A percentile compares a stretch with the other conserved stretches of the same genome.
phyloP scores from a whole-genome alignment of 805 yeast genomes.

The Ogataea dorogensis region DNA sequence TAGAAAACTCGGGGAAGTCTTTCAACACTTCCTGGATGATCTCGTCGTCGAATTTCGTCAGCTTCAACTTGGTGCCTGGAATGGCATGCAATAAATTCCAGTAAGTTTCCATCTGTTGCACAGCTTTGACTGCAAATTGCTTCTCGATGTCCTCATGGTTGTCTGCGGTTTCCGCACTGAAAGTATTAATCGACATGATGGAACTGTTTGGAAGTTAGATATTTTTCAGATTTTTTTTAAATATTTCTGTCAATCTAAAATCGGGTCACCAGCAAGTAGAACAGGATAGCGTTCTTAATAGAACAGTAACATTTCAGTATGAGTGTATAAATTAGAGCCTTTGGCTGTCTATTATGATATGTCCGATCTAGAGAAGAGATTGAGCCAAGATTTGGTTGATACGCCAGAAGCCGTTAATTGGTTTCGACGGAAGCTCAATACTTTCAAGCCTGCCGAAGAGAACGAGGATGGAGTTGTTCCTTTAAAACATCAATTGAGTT shows the following conservation, averaged over 20 bases:
- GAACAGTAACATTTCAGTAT: neutral
- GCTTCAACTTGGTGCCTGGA: conserved; percentile 75
- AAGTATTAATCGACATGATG: conserved; percentile 15
- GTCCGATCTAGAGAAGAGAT: conserved; percentile 4
- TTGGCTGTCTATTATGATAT: no score
- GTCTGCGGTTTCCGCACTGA: conserved; percentile 80
- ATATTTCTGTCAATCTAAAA: conserved; percentile 5
- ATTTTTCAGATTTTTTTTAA: conserved; percentile 3
- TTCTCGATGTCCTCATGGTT: conserved; percentile 94
- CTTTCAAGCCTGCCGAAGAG: conserved; percentile 28
- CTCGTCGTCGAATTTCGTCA: conserved; percentile 71
- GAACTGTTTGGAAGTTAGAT: conserved; percentile 1
- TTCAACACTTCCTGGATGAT: conserved; percentile 58
- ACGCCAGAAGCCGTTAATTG: conserved; percentile 11
- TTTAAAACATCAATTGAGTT: conserved; percentile 26
- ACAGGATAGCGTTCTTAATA: conserved; percentile 1
- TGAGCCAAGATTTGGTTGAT: neutral
- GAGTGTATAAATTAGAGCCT: no score
- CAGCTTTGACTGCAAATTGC: conserved; percentile 98
- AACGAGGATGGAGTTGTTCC: conserved; percentile 18
- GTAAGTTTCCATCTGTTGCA: conserved; percentile 91
- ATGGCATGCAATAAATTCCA: conserved; percentile 75
- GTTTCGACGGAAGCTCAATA: conserved; percentile 23
- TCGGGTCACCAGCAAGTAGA: conserved; percentile 7
- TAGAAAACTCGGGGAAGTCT: conserved; percentile 86